These are phyloP conservation scores for Pseudogymnoascus destructans DNA, from an alignment of 2,329 filamentous ascomycete species.

Conservation along the genomic window DNA sequence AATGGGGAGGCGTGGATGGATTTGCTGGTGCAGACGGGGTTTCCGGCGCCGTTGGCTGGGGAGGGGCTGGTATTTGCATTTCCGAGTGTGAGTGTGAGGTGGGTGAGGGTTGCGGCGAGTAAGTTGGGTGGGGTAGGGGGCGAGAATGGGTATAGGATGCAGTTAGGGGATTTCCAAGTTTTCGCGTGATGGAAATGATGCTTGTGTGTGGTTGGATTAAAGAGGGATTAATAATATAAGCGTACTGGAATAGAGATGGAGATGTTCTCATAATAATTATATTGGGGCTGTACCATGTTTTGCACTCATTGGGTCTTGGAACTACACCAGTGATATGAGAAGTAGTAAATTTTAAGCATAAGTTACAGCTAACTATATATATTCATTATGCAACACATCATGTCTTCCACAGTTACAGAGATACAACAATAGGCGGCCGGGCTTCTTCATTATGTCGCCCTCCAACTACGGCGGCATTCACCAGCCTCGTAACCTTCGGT, in stretches of 20 bases:
- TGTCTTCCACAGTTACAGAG: background rate
- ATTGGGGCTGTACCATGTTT: background rate
- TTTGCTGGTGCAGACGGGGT: conserved; percentile 10
- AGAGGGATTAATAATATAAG: background rate
- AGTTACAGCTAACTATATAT: background rate
- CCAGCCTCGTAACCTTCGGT: background rate
- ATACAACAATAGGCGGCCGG: background rate
- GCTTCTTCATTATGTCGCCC: background rate
- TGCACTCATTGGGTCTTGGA: background rate
- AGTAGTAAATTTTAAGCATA: background rate
- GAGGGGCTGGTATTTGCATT: conserved; percentile 14
- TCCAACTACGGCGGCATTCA: background rate
- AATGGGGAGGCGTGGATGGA: conserved; percentile 10
- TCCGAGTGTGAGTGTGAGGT: conserved; percentile 4
- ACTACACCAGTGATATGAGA: background rate
- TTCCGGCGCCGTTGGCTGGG: conserved; percentile 11
- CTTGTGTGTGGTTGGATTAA: too few species aligned
- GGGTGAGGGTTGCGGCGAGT: conserved; percentile 12
- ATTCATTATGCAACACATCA: background rate
- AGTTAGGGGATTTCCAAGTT: conserved; percentile 13
- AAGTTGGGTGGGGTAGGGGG: conserved; percentile 10
- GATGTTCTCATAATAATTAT: background rate
- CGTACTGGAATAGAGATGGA: background rate
- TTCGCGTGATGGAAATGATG: background rate
- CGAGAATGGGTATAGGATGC: conserved; percentile 12